Evolutionary conservation across 2,329 filamentous ascomycete genomes (phyloP).

Genomic region (Zarea fungicola): DNA sequence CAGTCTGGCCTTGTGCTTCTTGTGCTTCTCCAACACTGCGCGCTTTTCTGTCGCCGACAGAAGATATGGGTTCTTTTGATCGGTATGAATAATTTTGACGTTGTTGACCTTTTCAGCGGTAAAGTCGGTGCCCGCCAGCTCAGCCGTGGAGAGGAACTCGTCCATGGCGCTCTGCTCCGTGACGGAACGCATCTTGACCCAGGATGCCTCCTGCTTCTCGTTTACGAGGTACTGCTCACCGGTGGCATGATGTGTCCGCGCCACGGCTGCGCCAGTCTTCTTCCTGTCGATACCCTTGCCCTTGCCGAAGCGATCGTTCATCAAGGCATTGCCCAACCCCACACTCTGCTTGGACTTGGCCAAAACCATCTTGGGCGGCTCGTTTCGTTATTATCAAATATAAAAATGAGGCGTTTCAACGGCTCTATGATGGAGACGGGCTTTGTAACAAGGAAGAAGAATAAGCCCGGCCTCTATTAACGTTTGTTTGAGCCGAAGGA

Average conservation of each 20-base stretch:
- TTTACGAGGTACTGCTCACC: constrained; percentile 92
- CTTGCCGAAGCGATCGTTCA: constrained; percentile 98
- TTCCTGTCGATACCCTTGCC: constrained; percentile 81
- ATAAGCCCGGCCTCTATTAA: not conserved
- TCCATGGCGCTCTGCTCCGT: constrained; percentile 95
- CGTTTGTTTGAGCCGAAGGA: constrained; percentile 3
- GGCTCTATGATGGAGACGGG: not conserved
- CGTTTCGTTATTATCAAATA: constrained; percentile 13
- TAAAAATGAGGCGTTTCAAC: not conserved
- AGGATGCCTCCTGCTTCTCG: constrained; percentile 81
- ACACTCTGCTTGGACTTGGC: constrained; percentile 94
- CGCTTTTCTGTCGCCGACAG: constrained; percentile 81
- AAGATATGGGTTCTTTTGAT: constrained; percentile 93
- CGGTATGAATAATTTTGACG: constrained; percentile 95
- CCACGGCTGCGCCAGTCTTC: constrained; percentile 50
- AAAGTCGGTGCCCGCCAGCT: constrained; percentile 97
- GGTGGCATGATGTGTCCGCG: constrained; percentile 69
- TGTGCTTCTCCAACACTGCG: constrained; percentile 72
- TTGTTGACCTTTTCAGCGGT: constrained; percentile 99
- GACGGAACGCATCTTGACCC: constrained; percentile 99
- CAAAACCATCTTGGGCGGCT: constrained; percentile 44
- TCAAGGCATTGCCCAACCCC: constrained; percentile 92
- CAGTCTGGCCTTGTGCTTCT: constrained; percentile 69
- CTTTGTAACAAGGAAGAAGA: not conserved
- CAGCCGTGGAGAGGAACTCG: constrained; percentile 92